A percentile compares a stretch with the other conserved stretches of the same genome.
Conservation (phyloP, 2,329 filamentous ascomycete species). For the Fusarium albosuccineum region DNA sequence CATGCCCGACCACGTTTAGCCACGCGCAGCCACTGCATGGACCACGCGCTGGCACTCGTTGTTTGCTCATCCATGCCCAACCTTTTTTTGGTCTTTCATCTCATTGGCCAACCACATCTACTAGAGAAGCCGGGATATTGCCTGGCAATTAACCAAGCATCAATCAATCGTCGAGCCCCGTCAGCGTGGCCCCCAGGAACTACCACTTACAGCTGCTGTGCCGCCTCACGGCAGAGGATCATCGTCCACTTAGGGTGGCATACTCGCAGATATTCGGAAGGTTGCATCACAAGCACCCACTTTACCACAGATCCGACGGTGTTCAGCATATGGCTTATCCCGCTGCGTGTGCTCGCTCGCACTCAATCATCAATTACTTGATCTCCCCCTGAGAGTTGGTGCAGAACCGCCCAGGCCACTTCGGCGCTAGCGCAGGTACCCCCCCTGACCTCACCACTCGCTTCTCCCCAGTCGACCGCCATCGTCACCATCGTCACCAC, state of each 20-base stretch:
- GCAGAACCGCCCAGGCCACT: slow-evolving; percentile 19
- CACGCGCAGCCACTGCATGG: slow-evolving; percentile 31
- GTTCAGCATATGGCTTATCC: not conserved
- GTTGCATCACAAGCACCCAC: slow-evolving; percentile 24
- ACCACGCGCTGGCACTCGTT: slow-evolving; percentile 12
- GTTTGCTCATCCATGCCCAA: not conserved
- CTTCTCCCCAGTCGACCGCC: not conserved
- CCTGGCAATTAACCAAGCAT: not conserved
- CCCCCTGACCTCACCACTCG: slow-evolving; percentile 14
- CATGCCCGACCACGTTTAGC: slow-evolving; percentile 22
- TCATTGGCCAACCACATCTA: slow-evolving; percentile 1
- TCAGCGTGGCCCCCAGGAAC: slow-evolving; percentile 2
- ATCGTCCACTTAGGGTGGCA: slow-evolving; percentile 4
- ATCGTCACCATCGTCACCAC: slow-evolving; percentile 33
- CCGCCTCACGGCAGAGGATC: slow-evolving; percentile 4
- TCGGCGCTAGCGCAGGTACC: slow-evolving; percentile 39
- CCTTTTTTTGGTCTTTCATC: slow-evolving; percentile 7
- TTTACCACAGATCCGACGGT: not conserved
- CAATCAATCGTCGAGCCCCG: slow-evolving; percentile 1
- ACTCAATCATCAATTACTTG: slow-evolving; percentile 18
- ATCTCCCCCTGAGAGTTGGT: slow-evolving; percentile 19
- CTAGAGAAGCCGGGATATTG: not conserved
- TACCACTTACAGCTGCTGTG: slow-evolving; percentile 5
- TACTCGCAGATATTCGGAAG: slow-evolving; percentile 12
- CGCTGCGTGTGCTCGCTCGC: slow-evolving; percentile 22